A percentile compares a stretch with the other conserved stretches of the same genome.
These are phyloP conservation scores for Candida palmyrensis DNA, from an alignment of 805 yeast genomes.

Conservation along the genomic window DNA sequence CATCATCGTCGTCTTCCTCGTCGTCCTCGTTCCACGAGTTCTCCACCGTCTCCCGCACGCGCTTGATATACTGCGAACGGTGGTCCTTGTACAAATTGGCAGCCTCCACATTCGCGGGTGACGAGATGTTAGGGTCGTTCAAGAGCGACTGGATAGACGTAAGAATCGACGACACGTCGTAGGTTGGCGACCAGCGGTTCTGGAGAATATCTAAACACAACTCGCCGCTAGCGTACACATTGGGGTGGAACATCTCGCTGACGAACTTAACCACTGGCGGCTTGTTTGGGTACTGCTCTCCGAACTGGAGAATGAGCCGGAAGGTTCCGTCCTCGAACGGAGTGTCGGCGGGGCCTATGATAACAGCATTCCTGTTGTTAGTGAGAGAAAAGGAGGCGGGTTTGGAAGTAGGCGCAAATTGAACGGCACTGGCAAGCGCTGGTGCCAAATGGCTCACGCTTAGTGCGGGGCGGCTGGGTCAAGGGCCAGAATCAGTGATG, in stretches of 20 bases:
- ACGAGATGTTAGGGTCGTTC: constrained; percentile 93
- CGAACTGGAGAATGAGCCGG: constrained; percentile 78
- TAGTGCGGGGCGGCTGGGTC: no score
- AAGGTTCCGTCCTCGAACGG: constrained; percentile 99
- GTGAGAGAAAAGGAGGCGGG: constrained; percentile 1
- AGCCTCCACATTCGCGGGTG: constrained; percentile 98
- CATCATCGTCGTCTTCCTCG: constrained; percentile 51
- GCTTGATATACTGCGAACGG: constrained; percentile 81
- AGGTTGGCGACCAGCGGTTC: constrained; percentile 98
- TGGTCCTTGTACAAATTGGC: constrained; percentile 94
- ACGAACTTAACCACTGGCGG: constrained; percentile 92
- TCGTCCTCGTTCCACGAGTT: constrained; percentile 87
- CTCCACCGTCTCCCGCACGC: constrained; percentile 94
- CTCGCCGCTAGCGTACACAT: constrained; percentile 93
- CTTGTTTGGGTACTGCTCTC: constrained; percentile 95
- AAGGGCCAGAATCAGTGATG: no score
- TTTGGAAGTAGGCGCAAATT: no score
- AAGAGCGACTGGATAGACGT: constrained; percentile 88
- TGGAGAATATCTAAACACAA: constrained; percentile 93
- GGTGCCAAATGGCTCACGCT: no score
- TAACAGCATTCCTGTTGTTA: constrained; percentile 71
- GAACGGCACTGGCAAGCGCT: no score
- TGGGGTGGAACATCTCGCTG: constrained; percentile 96
- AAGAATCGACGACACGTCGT: constrained; percentile 91
- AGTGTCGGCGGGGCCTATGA: constrained; percentile 95